Evolutionary conservation across 352 stramenopile species (phyloP).

Genomic region (Phytophthora kernoviae): DNA sequence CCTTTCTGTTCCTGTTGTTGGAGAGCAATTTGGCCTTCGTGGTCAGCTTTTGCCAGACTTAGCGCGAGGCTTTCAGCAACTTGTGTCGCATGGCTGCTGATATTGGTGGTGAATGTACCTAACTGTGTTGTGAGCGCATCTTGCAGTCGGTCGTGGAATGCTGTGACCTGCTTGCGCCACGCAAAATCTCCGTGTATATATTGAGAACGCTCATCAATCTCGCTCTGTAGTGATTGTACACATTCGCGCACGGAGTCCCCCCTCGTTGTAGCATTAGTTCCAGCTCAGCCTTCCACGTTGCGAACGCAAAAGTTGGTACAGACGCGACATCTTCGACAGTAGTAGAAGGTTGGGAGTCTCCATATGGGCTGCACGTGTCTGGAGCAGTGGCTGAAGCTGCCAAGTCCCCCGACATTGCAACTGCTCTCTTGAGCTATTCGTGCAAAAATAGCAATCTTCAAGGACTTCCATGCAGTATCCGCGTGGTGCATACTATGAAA

Average conservation of each 20-base stretch:
- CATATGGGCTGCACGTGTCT: not conserved
- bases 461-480: no score
- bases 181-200: conserved; percentile 66
- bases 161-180: conserved; percentile 58
- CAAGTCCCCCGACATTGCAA: no score
- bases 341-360: not conserved
- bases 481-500: no score
- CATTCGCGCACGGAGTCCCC: conserved; percentile 28
- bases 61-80: conserved; percentile 44
- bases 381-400: no score
- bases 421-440: no score
- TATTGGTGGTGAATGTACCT: conserved; percentile 10
- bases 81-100: conserved; percentile 39
- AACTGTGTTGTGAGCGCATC: conserved; percentile 38
- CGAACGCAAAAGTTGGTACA: conserved; percentile 30
- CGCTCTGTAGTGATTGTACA: conserved; percentile 44
- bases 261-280: conserved; percentile 36
- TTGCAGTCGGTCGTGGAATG: conserved; percentile 57
- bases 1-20: conserved; percentile 50
- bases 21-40: conserved; percentile 38
- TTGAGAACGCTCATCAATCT: conserved; percentile 60
- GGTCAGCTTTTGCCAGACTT: conserved; percentile 42
- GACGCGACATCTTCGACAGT: not conserved
- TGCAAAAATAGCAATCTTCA: no score
- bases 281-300: conserved; percentile 41